These are phyloP conservation scores for Kalmanozyma brasiliensis DNA, from an alignment of 1,284 basidiomycete genomes.

Conservation along the genomic window DNA sequence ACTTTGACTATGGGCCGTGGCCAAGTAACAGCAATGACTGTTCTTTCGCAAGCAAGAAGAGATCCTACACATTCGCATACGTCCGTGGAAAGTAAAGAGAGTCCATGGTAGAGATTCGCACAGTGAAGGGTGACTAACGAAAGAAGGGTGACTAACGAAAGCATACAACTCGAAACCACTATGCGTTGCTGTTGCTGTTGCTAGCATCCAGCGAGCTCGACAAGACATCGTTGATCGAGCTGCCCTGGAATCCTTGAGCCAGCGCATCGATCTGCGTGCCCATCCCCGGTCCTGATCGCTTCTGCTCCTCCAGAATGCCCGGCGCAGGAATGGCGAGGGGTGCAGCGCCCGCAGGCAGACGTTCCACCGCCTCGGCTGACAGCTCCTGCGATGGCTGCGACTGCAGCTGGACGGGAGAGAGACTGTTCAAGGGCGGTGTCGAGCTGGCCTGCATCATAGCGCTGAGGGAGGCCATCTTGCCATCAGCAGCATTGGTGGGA, in stretches of 20 bases:
- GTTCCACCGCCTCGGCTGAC: slow-evolving; percentile 15
- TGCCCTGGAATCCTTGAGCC: slow-evolving; percentile 28
- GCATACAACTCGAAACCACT: no score
- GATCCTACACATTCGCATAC: slow-evolving; percentile 1
- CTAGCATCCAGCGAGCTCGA: slow-evolving; percentile 28
- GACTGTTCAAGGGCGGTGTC: slow-evolving; percentile 22
- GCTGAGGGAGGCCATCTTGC: slow-evolving; percentile 22
- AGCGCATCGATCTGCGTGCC: slow-evolving; percentile 43
- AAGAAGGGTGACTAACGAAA: not conserved
- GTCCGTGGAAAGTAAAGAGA: not conserved
- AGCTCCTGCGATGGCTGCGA: slow-evolving; percentile 3
- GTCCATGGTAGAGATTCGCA: slow-evolving; percentile 1
- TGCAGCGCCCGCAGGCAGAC: slow-evolving; percentile 41
- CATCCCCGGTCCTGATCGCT: slow-evolving; percentile 11
- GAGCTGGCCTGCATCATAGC: slow-evolving; percentile 20
- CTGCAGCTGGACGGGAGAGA: slow-evolving; percentile 11
- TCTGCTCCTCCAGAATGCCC: slow-evolving; percentile 42
- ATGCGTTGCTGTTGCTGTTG: no score
- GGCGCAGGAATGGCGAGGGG: slow-evolving; percentile 42
- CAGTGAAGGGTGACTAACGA: slow-evolving; percentile 19
- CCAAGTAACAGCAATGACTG: no score
- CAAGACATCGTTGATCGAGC: slow-evolving; percentile 39
- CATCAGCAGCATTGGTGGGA: slow-evolving; percentile 20
- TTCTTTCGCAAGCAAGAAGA: no score
- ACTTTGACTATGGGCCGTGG: no score